Conservation (phyloP, 805 yeast genomes). For the Wilhelminamyces savonicus region DNA sequence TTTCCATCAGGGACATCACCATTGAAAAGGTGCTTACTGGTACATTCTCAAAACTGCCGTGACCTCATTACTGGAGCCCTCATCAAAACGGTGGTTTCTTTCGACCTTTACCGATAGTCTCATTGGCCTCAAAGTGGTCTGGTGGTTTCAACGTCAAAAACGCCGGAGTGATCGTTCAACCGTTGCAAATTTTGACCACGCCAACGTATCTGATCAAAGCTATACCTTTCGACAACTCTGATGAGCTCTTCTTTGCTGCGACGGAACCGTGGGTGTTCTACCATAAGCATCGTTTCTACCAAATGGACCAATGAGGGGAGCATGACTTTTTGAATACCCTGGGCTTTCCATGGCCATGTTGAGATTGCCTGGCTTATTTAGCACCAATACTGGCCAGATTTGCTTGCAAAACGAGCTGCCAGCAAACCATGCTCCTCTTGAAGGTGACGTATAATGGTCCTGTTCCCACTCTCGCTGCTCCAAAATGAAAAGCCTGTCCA, state of each 20-base stretch:
- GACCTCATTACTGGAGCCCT: conserved; percentile 4
- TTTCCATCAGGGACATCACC: conserved; percentile 3
- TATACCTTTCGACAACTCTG: conserved; percentile 9
- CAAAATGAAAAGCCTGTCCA: no score
- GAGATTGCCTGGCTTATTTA: conserved; percentile 5
- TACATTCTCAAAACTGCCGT: conserved; percentile 9
- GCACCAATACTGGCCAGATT: conserved; percentile 20
- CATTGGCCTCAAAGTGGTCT: conserved; percentile 7
- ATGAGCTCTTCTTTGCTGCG: conserved; percentile 9
- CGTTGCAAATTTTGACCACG: conserved; percentile 6
- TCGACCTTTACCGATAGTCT: conserved; percentile 7
- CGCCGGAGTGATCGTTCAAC: conserved; percentile 15
- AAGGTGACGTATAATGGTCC: no score
- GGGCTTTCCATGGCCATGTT: no score
- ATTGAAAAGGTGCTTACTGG: conserved; percentile 9
- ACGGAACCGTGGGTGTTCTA: conserved; percentile 1
- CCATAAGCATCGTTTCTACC: no score
- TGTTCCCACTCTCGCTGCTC: no score
- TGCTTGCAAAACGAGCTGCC: conserved; percentile 18
- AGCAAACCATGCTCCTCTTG: conserved; percentile 14
- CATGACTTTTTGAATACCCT: no score
- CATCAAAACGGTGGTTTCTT: conserved; percentile 4
- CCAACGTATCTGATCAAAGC: conserved; percentile 8
- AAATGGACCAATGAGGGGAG: no score
- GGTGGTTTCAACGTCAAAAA: conserved; percentile 13